Conservation (phyloP, 345 rosid genomes). For the Moricandia arvensis region DNA sequence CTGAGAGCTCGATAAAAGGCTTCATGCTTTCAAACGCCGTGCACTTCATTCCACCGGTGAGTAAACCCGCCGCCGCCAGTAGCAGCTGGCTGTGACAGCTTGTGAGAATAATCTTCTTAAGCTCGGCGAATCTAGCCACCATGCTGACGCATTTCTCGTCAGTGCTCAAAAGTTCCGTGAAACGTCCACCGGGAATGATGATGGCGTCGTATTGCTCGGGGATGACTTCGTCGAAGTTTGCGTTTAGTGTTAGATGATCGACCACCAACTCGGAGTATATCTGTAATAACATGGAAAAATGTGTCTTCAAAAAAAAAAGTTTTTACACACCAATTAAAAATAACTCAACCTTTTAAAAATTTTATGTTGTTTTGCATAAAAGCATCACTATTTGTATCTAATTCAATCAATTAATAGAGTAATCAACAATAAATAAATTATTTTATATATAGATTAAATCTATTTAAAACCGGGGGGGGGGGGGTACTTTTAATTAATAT, state of each 20-base stretch:
- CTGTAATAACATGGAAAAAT: constrained; percentile 15
- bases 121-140: constrained; percentile 40
- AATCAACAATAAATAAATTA: no score
- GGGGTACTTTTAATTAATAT: no score
- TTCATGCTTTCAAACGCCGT: constrained; percentile 55
- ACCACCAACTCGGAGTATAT: constrained; percentile 47
- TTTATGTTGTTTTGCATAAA: background rate
- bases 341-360: no score
- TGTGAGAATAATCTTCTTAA: constrained; percentile 44
- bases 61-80: constrained; percentile 47
- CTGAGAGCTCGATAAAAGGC: constrained; percentile 47
- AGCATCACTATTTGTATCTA: background rate
- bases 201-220: constrained; percentile 45
- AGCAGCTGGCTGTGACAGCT: constrained; percentile 57
- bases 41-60: constrained; percentile 45
- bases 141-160: constrained; percentile 40
- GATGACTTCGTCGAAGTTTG: constrained; percentile 42
- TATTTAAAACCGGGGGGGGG: no score
- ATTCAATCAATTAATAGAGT: no score
- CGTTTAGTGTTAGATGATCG: constrained; percentile 45
- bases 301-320: background rate
- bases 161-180: constrained; percentile 43
- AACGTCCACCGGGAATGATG: constrained; percentile 52
- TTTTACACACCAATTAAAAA: background rate
- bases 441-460: no score